Evolutionary conservation across 495 filamentous ascomycete species (phyloP), one percentile per base, ranked within the genome.

Genomic region (Pseudevernia furfuracea): DNA sequence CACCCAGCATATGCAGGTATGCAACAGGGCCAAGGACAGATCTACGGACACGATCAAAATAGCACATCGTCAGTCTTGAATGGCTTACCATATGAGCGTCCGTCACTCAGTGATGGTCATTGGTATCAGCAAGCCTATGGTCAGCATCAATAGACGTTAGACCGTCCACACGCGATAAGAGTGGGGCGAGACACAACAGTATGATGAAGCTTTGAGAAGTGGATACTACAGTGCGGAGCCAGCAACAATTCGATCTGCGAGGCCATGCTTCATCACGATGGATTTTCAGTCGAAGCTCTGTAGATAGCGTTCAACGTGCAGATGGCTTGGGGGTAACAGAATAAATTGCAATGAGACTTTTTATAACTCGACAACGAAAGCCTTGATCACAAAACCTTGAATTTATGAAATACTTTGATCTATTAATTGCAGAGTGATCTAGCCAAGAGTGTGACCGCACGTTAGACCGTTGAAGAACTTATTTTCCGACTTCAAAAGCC

Each of bases 91-190:
- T 62, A 62, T 21, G 34, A 44, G 28, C 37, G 34, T 11, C 67
- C 60, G 25, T 52, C 56, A 4, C 61, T 67, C 15, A 57, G 60
- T 36, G 58, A 61, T 41, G 67, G 67, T 23, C 39, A 23, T 11
- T 71, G 70, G 70, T 71, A 71, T 65, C 70, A 71, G 48, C 58
- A 68, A 46, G 70, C 68, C 59, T 71, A 70, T 62, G 70, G 70
- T 19, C 59, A 64, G 34, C 39, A 36, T 21, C 57, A 9, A 23
- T 43, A 37, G 39, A 34, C 34, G 21, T 8, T 25, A 25, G 30
- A 21, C 4, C 4, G 28, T 43, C 53, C 39, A 48, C 10, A 14
- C 21, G 23, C 46, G 14, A 49, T 25, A n/a, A 25, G 14, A 53
- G 49, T 0, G 11, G 25, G 14, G 14, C 28, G 28, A 53, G 49